Percentiles rank a stretch among this genome's conserved stretches.
Evolutionary conservation across 768 basidiomycete species (phyloP).

Genomic region (Mycena haematopus): DNA sequence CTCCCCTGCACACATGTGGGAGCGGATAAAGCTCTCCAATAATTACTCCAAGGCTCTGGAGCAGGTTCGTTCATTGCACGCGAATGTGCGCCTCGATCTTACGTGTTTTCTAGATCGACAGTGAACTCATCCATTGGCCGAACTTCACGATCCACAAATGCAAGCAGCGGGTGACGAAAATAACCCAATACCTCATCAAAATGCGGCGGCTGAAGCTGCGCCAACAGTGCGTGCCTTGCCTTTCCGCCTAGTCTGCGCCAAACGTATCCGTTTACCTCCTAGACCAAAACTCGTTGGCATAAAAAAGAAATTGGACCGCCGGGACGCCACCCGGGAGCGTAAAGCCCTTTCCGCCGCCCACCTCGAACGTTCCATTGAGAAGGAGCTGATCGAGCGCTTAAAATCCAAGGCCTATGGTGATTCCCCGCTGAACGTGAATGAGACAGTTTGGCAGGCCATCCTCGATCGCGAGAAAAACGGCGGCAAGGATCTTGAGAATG

Average conservation of each 20-base stretch:
- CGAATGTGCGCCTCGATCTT: not conserved
- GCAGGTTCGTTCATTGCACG: constrained; percentile 63
- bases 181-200: constrained; percentile 98
- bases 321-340: constrained; percentile 90
- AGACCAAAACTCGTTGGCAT: constrained; percentile 94
- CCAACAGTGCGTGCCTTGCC: constrained; percentile 67
- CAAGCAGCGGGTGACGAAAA: constrained; percentile 98
- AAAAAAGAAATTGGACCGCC: constrained; percentile 95
- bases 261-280: constrained; percentile 9
- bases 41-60: constrained; percentile 96
- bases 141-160: constrained; percentile 98
- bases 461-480: constrained; percentile 78
- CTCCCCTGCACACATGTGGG: constrained; percentile 97
- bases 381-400: constrained; percentile 93
- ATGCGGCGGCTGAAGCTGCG: constrained; percentile 91
- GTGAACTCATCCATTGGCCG: constrained; percentile 96
- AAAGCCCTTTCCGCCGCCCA: constrained; percentile 97
- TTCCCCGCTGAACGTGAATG: constrained; percentile 96
- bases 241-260: not conserved
- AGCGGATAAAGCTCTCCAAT: constrained; percentile 88
- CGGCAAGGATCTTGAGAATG: constrained; percentile 51
- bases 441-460: constrained; percentile 93
- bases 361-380: constrained; percentile 93
- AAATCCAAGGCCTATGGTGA: constrained; percentile 98
- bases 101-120: constrained; percentile 74